A percentile compares a stretch with the other conserved stretches of the same genome.
Evolutionary conservation across 2,329 filamentous ascomycete species (phyloP).

Genomic region (Botrytis elliptica): DNA sequence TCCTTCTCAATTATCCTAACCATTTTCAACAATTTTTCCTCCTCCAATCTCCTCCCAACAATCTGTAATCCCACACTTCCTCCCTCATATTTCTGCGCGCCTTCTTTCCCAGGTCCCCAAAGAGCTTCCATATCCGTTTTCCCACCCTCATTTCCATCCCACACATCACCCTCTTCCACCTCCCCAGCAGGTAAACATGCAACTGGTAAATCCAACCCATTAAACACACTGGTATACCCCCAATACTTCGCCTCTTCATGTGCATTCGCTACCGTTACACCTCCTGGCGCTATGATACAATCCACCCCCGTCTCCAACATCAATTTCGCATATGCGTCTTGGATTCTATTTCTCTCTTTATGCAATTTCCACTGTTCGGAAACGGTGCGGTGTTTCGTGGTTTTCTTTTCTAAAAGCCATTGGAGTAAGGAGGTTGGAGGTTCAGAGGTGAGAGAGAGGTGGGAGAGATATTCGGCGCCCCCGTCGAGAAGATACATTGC

Average conservation of each 20-base stretch:
- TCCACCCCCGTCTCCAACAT: conserved; percentile 29
- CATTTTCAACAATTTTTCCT: conserved; percentile 51
- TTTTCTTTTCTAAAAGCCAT: conserved; percentile 25
- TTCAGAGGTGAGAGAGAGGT: conserved; percentile 26
- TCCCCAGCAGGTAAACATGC: conserved; percentile 18
- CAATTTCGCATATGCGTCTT: conserved; percentile 25
- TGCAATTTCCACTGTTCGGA: background rate
- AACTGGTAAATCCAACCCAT: conserved; percentile 24
- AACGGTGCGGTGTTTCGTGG: background rate
- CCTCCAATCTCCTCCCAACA: conserved; percentile 51
- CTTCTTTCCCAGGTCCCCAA: background rate
- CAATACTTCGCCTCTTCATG: conserved; percentile 24
- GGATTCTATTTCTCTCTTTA: conserved; percentile 39
- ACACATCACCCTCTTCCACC: conserved; percentile 8
- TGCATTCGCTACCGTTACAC: conserved; percentile 16
- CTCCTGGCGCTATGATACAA: conserved; percentile 21
- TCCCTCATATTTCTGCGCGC: conserved; percentile 38
- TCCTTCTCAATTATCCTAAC: conserved; percentile 33
- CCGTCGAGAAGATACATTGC: conserved; percentile 23
- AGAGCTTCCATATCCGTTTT: background rate
- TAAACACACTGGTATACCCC: conserved; percentile 25
- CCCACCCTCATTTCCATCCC: background rate
- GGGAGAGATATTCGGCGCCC: conserved; percentile 25
- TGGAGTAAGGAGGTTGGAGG: conserved; percentile 25
- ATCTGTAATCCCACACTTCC: conserved; percentile 55